Percentiles rank a stretch among this genome's conserved stretches.
Conservation (phyloP, 306 rosid species). For the Biancaea sappan region DNA sequence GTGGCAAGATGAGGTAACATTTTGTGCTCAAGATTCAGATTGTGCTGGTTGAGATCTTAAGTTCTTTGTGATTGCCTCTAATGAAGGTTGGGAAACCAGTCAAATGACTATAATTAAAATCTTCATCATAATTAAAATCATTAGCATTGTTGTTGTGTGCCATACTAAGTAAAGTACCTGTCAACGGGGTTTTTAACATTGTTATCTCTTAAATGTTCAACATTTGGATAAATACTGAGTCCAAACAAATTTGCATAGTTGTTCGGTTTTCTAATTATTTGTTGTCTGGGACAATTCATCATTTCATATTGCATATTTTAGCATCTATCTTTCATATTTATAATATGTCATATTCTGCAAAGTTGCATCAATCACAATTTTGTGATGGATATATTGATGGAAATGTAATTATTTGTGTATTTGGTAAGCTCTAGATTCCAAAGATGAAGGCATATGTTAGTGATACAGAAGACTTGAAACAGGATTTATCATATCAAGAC, state of each 20-base stretch:
- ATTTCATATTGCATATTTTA: neutral
- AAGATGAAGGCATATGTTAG: slow-evolving; percentile 99
- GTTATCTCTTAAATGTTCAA: slow-evolving; percentile 16
- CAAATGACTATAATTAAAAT: slow-evolving; percentile 3
- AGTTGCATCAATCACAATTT: slow-evolving; percentile 14
- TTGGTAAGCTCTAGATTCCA: slow-evolving; percentile 99
- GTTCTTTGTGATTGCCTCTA: slow-evolving; percentile 19
- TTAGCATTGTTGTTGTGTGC: neutral
- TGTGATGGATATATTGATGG: slow-evolving; percentile 30
- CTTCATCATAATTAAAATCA: neutral
- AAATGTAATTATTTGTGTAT: slow-evolving; percentile 60
- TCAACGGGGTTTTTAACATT: neutral
- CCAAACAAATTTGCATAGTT: neutral
- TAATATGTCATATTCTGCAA: slow-evolving; percentile 10
- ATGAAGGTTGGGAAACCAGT: slow-evolving; percentile 26
- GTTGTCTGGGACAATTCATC: neutral
- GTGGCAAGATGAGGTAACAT: slow-evolving; percentile 97
- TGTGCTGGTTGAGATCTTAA: slow-evolving; percentile 10
- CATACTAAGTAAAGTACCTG: slow-evolving; percentile 3
- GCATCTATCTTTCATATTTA: slow-evolving; percentile 13
- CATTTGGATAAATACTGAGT: slow-evolving; percentile 4
- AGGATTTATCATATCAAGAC: slow-evolving; percentile 86
- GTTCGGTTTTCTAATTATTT: slow-evolving; percentile 4
- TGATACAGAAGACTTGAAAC: slow-evolving; percentile 93
- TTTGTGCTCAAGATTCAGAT: slow-evolving; percentile 22